Evolutionary conservation across 805 yeast genomes (phyloP), one percentile per base, ranked within the genome.

Genomic region (Wickerhamomyces bovis): DNA sequence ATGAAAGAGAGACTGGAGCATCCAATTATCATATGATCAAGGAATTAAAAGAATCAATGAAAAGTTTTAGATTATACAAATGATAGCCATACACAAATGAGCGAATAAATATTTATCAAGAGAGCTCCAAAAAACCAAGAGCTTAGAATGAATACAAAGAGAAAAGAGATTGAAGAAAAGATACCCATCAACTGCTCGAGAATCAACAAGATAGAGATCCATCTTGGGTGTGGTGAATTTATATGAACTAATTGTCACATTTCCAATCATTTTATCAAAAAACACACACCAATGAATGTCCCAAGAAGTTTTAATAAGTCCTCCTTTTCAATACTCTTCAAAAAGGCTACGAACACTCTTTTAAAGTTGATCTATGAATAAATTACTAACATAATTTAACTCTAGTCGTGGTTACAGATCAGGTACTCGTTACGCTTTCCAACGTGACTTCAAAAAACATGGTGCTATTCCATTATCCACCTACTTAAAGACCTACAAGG

Each of bases 391-490:
- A 51, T n/a, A n/a, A n/a, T n/a, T 47, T 42, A 28, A 41, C 21
- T 42, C 23, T 43, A 80, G 89, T 77, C 97, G 89, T 81, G 99
- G 99, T 85, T 90, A 89, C 85, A 90, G 99, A 90, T 89, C 97
- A 69, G 94, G 99, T 81, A 92, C 99, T 80, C 96, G 99, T 80
- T 94, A 94, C 90, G 95, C 95, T 81, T 94, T 94, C 95, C 88
- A 89, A 78, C 94, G 99, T 79, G 98, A 92, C 85, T 94, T 85
- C 90, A 90, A 87, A 84, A 73, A 70, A 68, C 95, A 92, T 78
- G 99, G 99, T 76, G 75, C 84, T 66, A 80, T 89, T 70, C 83
- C 96, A 61, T 78, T 94, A 82, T 87, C 97, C 63, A 87, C 95
- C 72, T 94, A 92, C 94, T 78, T 94, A 81, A 89, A 88, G 85